These are phyloP conservation scores for Suhomyces sp. DNA, from an alignment of 805 yeast genomes.

Conservation along the genomic window DNA sequence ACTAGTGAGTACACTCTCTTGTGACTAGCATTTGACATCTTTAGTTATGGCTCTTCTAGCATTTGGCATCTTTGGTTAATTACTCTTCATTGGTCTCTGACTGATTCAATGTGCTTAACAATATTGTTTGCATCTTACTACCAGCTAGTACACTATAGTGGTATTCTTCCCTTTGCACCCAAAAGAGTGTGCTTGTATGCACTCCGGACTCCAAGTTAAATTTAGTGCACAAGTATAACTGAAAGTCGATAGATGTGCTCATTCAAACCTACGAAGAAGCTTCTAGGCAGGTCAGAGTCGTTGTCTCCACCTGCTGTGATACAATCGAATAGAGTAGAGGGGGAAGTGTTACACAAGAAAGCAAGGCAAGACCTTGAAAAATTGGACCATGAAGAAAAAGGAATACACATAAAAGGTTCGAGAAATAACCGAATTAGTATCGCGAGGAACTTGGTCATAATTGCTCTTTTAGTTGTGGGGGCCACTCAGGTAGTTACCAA, in stretches of 20 bases:
- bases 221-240: neutral
- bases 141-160: too few species aligned
- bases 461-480: neutral
- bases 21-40: too few species aligned
- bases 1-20: too few species aligned
- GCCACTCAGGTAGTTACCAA: neutral
- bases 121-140: too few species aligned
- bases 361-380: neutral
- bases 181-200: neutral
- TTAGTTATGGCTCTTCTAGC: too few species aligned
- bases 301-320: neutral
- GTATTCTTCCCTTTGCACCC: too few species aligned
- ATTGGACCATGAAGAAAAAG: neutral
- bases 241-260: neutral
- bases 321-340: neutral
- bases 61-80: too few species aligned
- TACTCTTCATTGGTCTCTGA: too few species aligned
- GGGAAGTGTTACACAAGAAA: neutral
- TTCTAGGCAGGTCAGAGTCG: neutral
- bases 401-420: neutral
- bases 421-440: neutral
- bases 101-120: too few species aligned
- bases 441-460: neutral
- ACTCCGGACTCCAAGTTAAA: neutral
- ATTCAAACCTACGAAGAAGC: neutral